Conservation (phyloP, 1,284 basidiomycete genomes). For the Peniophora sp. region DNA sequence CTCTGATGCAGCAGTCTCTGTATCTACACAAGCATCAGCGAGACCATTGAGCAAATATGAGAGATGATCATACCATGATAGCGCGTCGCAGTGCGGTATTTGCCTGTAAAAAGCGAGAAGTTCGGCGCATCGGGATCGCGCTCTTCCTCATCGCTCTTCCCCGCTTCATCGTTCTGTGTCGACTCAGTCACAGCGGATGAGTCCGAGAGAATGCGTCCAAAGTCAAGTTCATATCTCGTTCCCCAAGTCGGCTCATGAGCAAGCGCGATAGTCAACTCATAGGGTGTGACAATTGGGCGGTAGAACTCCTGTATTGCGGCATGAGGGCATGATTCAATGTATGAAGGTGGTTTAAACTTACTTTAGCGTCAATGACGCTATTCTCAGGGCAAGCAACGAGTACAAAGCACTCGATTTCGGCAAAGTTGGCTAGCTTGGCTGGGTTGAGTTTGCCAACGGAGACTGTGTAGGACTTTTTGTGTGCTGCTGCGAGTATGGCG, state of each 20-base stretch:
- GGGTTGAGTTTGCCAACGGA: slow-evolving; percentile 95
- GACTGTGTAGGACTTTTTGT: slow-evolving; percentile 91
- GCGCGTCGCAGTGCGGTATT: slow-evolving; percentile 71
- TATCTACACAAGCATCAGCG: slow-evolving; percentile 4
- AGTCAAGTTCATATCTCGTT: slow-evolving; percentile 77
- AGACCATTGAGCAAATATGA: slow-evolving; percentile 2
- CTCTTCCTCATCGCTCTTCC: slow-evolving; percentile 17
- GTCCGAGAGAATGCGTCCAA: slow-evolving; percentile 59
- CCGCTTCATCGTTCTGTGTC: neutral
- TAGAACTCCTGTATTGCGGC: slow-evolving; percentile 66
- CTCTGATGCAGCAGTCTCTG: slow-evolving; percentile 4
- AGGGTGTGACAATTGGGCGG: slow-evolving; percentile 90
- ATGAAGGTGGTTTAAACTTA: slow-evolving; percentile 17
- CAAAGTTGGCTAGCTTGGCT: slow-evolving; percentile 92
- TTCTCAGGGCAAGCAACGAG: slow-evolving; percentile 94
- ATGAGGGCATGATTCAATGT: neutral
- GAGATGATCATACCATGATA: slow-evolving; percentile 37
- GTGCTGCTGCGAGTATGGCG: slow-evolving; percentile 48
- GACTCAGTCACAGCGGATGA: slow-evolving; percentile 10
- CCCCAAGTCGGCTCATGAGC: slow-evolving; percentile 65
- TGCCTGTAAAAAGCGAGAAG: slow-evolving; percentile 86
- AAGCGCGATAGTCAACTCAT: slow-evolving; percentile 83
- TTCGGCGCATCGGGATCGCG: slow-evolving; percentile 60
- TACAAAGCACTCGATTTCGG: slow-evolving; percentile 95
- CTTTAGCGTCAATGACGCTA: slow-evolving; percentile 81